Evolutionary conservation across 345 rosid species (phyloP).

Genomic region (Lumnitzera littorea): DNA sequence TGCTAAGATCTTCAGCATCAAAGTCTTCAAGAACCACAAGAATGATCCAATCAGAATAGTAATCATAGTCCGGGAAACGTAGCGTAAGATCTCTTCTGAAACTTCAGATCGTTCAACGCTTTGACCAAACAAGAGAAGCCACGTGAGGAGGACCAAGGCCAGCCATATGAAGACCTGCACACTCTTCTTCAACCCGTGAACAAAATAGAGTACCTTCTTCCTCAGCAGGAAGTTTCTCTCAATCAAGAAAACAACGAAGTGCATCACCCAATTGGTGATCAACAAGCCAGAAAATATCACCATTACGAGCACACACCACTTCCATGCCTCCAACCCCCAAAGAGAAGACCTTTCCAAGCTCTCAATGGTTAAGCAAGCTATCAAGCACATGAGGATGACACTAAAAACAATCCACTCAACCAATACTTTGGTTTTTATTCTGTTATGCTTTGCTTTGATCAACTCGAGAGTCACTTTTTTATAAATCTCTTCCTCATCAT

Average conservation of each 20-base stretch:
- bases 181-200: conserved; percentile 84
- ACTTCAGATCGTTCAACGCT: conserved; percentile 31
- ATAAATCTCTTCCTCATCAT: conserved; percentile 54
- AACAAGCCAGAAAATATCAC: conserved; percentile 67
- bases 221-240: conserved; percentile 63
- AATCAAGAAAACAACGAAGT: conserved; percentile 59
- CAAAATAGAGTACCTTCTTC: conserved; percentile 84
- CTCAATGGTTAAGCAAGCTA: conserved; percentile 50
- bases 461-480: conserved; percentile 37
- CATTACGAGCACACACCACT: conserved; percentile 74
- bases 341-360: conserved; percentile 17
- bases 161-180: conserved; percentile 81
- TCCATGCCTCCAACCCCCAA: conserved; percentile 72
- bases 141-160: conserved; percentile 49
- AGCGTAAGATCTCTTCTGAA: conserved; percentile 34
- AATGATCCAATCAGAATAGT: conserved; percentile 52
- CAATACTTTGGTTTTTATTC: conserved; percentile 25
- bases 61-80: conserved; percentile 55
- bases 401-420: conserved; percentile 43
- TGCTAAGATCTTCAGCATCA: conserved; percentile 68
- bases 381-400: conserved; percentile 29
- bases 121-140: conserved; percentile 51
- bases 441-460: conserved; percentile 26
- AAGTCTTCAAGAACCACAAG: conserved; percentile 65
- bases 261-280: conserved; percentile 76